These are phyloP conservation scores for Ophidiomyces ophidiicola DNA, from an alignment of 2,329 filamentous ascomycete genomes.

Conservation along the genomic window DNA sequence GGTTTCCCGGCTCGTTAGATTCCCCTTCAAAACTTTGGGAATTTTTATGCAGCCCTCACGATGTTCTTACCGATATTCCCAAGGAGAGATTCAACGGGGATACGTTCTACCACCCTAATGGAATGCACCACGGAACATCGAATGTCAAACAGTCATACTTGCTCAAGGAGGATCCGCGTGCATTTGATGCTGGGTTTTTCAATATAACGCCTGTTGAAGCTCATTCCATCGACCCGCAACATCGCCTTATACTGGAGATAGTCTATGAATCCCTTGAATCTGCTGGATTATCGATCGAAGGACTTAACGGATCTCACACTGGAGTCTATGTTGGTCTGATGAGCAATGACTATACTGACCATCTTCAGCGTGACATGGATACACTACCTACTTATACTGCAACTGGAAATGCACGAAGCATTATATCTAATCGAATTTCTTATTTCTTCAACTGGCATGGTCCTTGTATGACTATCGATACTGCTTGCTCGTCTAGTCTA, in stretches of 20 bases:
- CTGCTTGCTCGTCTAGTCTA: conserved; percentile 36
- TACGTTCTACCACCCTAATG: conserved; percentile 16
- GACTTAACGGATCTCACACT: conserved; percentile 23
- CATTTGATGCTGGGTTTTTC: conserved; percentile 27
- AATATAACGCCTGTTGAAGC: conserved; percentile 20
- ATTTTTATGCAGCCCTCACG: conserved; percentile 5
- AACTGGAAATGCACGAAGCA: conserved; percentile 25
- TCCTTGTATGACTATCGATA: conserved; percentile 36
- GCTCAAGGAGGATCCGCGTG: conserved; percentile 18
- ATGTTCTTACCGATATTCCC: conserved; percentile 5
- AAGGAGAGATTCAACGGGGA: conserved; percentile 14
- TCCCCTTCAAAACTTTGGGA: conserved; percentile 7
- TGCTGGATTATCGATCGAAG: conserved; percentile 20
- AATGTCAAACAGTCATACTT: conserved; percentile 15
- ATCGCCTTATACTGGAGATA: conserved; percentile 22
- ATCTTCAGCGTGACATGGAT: conserved; percentile 18
- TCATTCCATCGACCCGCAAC: conserved; percentile 24
- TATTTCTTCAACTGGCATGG: conserved; percentile 33
- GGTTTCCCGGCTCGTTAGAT: conserved; percentile 5
- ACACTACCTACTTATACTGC: conserved; percentile 16
- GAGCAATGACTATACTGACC: conserved; percentile 22
- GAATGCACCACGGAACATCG: conserved; percentile 10
- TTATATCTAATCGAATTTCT: conserved; percentile 31
- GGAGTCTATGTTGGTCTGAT: conserved; percentile 25
- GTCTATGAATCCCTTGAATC: conserved; percentile 22